Evolutionary conservation across 2,329 filamentous ascomycete species (phyloP).

Genomic region (Epichloe gansuensis): DNA sequence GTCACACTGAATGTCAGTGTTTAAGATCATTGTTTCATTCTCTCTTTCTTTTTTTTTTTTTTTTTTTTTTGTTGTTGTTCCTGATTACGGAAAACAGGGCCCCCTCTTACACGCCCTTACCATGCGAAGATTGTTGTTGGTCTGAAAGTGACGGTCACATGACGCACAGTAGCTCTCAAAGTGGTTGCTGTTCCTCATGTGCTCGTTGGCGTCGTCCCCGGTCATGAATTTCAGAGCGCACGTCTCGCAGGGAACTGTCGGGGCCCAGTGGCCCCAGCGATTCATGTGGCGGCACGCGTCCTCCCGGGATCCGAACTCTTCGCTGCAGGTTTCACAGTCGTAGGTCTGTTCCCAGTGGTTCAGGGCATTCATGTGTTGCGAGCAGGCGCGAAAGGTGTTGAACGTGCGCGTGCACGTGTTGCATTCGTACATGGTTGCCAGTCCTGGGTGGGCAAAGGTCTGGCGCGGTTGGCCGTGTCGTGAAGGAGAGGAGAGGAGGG

Average conservation of each 20-base stretch:
- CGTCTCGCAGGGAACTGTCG: conserved; percentile 12
- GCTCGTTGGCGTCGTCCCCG: conserved; percentile 8
- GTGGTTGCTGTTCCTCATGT: conserved; percentile 16
- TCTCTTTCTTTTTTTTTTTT: not conserved
- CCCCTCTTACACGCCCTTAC: conserved; percentile 11
- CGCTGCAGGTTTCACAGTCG: conserved; percentile 19
- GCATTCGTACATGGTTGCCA: conserved; percentile 2
- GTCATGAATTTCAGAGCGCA: conserved; percentile 12
- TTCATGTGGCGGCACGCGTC: conserved; percentile 16
- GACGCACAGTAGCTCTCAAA: conserved; percentile 21
- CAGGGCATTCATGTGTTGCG: conserved; percentile 7
- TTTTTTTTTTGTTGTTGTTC: not conserved
- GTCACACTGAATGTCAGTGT: not conserved
- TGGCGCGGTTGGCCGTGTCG: too few relatives aligned
- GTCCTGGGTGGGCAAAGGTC: too few relatives aligned
- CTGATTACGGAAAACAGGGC: not conserved
- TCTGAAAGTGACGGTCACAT: conserved; percentile 22
- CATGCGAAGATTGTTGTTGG: conserved; percentile 19
- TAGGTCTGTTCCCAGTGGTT: conserved; percentile 15
- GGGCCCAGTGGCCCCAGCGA: conserved; percentile 15
- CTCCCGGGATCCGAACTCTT: conserved; percentile 12
- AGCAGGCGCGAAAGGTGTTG: not conserved
- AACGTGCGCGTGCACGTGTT: not conserved
- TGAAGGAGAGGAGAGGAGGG: too few relatives aligned
- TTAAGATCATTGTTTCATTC: not conserved